These are phyloP conservation scores for Chimonanthus praecox DNA, from an alignment of 164 flowering plant genomes.

Conservation along the genomic window DNA sequence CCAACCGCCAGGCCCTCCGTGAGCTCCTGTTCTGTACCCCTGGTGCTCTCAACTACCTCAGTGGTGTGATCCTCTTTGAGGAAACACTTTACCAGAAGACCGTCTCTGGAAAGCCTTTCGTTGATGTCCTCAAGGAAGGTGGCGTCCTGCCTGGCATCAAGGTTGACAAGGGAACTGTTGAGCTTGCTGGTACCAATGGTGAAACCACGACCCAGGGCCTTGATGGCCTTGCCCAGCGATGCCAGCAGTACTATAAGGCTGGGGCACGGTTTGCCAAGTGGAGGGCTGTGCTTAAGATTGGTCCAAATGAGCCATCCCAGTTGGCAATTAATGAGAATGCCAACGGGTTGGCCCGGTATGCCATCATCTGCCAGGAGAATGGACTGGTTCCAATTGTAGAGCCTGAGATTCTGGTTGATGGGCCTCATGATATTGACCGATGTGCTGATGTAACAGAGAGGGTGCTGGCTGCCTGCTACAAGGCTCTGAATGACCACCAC, in stretches of 20 bases:
- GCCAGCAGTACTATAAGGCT: conserved; percentile 38
- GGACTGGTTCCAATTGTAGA: conserved; percentile 54
- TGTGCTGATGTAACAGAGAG: conserved; percentile 50
- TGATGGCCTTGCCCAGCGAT: conserved; percentile 45
- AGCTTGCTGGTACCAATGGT: conserved; percentile 45
- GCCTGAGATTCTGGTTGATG: conserved; percentile 53
- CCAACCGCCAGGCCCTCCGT: conserved; percentile 44
- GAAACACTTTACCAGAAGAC: conserved; percentile 55
- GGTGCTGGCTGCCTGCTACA: conserved; percentile 53
- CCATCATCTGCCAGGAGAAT: conserved; percentile 56
- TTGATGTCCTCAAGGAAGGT: conserved; percentile 43
- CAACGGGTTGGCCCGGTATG: conserved; percentile 50
- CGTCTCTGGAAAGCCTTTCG: conserved; percentile 41
- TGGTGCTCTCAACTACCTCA: conserved; percentile 38
- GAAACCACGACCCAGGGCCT: conserved; percentile 59
- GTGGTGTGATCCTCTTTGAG: conserved; percentile 51
- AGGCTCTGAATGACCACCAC: conserved; percentile 48
- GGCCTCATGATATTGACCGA: conserved; percentile 36
- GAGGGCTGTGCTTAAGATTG: conserved; percentile 45
- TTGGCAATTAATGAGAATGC: conserved; percentile 48
- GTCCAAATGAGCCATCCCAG: conserved; percentile 45
- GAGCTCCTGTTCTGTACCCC: conserved; percentile 52
- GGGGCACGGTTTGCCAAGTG: conserved; percentile 49
- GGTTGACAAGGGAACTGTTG: conserved; percentile 53
- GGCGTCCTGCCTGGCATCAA: conserved; percentile 56